These are phyloP conservation scores for Phytophthora capsici DNA, from an alignment of 352 stramenopile genomes.

Conservation along the genomic window DNA sequence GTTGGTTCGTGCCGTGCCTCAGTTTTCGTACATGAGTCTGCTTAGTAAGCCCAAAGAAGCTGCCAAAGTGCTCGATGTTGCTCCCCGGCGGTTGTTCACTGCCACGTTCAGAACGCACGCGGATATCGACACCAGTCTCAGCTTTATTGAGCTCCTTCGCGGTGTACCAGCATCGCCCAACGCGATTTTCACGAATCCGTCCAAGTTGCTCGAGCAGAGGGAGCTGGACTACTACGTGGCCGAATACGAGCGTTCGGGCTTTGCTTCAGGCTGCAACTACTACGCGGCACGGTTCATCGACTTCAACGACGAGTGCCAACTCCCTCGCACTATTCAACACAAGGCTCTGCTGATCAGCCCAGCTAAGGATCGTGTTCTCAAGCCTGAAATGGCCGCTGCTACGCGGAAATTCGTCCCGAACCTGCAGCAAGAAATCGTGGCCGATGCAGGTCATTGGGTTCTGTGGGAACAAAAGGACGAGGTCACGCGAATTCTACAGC, in stretches of 20 bases:
- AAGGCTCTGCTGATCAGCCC: constrained; percentile 68
- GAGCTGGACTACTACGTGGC: constrained; percentile 70
- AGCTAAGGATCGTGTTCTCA: constrained; percentile 56
- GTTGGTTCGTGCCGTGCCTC: constrained; percentile 48
- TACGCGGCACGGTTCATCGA: constrained; percentile 63
- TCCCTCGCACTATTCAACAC: constrained; percentile 45
- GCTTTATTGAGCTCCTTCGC: constrained; percentile 33
- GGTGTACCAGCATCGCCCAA: constrained; percentile 39
- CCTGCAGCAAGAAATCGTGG: constrained; percentile 52
- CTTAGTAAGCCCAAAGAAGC: constrained; percentile 44
- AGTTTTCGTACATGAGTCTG: constrained; percentile 74
- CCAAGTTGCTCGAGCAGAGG: constrained; percentile 46
- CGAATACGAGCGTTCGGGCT: constrained; percentile 58
- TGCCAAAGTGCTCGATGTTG: constrained; percentile 42
- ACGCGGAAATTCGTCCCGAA: constrained; percentile 59
- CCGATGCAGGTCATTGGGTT: constrained; percentile 65
- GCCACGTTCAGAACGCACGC: constrained; percentile 52
- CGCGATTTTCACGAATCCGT: constrained; percentile 44
- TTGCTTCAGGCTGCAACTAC: constrained; percentile 59
- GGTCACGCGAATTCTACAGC: constrained; percentile 41
- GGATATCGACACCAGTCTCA: constrained; percentile 35
- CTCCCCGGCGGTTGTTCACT: constrained; percentile 56
- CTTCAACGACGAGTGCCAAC: constrained; percentile 49
- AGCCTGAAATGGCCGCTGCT: constrained; percentile 56
- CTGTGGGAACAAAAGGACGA: constrained; percentile 61